Evolutionary conservation across 345 rosid genomes (phyloP).

Genomic region (Hypericum perforatum): DNA sequence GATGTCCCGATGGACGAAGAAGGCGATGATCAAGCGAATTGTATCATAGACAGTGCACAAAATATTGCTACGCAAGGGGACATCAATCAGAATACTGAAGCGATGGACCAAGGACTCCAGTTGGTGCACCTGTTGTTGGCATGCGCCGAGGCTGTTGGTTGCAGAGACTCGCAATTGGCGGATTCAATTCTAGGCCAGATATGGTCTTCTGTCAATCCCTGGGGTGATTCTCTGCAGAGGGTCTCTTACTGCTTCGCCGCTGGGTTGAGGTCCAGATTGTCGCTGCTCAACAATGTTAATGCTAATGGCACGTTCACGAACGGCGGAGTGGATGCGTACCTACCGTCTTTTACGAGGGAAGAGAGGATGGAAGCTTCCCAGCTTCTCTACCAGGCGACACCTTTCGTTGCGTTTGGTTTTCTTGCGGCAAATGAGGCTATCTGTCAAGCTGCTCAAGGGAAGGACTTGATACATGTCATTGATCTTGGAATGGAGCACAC

Average conservation of each 20-base stretch:
- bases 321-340: conserved; percentile 15
- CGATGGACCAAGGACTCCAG: conserved; percentile 55
- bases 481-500: conserved; percentile 49
- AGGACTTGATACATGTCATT: conserved; percentile 33
- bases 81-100: conserved; percentile 21
- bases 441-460: conserved; percentile 37
- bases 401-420: conserved; percentile 52
- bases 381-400: conserved; percentile 46
- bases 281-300: conserved; percentile 31
- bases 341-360: conserved; percentile 20
- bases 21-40: conserved; percentile 17
- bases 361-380: conserved; percentile 54
- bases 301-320: conserved; percentile 29
- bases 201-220: conserved; percentile 29
- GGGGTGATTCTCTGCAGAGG: conserved; percentile 51
- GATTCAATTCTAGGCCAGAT: conserved; percentile 37
- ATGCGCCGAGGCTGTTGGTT: conserved; percentile 62
- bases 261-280: conserved; percentile 43
- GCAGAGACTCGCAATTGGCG: conserved; percentile 42
- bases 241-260: conserved; percentile 46
- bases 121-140: conserved; percentile 50
- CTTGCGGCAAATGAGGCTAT: conserved; percentile 60
- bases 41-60: conserved; percentile 6
- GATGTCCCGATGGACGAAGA: conserved; percentile 19
- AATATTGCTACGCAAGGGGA: conserved; percentile 11